These are phyloP conservation scores for Leccinum imitatum DNA, from an alignment of 768 basidiomycete genomes.

Conservation along the genomic window DNA sequence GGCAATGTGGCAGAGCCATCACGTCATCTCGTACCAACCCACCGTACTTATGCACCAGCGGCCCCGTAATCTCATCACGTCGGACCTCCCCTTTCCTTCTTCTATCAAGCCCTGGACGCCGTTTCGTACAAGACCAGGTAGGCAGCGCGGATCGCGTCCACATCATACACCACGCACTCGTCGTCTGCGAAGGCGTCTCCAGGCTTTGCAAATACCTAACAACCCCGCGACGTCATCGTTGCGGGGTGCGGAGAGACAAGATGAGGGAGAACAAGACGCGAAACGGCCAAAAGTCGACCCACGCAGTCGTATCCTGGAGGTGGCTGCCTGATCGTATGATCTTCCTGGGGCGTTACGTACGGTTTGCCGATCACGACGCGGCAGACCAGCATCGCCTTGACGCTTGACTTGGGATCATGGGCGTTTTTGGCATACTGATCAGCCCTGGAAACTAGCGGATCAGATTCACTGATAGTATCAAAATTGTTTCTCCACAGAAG, in stretches of 20 bases:
- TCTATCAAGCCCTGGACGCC: neutral
- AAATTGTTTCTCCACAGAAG: neutral
- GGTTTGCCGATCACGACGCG: constrained; percentile 22
- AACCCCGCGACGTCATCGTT: neutral
- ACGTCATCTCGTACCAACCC: neutral
- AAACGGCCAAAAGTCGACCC: neutral
- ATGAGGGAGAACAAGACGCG: neutral
- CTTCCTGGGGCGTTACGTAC: constrained; percentile 7
- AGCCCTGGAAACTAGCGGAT: constrained; percentile 15
- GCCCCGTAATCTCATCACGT: neutral
- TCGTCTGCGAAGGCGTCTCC: constrained; percentile 18
- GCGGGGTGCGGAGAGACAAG: too few species aligned
- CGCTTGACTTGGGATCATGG: constrained; percentile 6
- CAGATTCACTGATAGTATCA: neutral
- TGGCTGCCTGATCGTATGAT: constrained; percentile 12
- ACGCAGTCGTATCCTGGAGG: constrained; percentile 25
- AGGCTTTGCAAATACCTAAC: constrained; percentile 17
- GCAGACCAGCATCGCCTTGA: constrained; percentile 25
- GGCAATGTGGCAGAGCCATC: neutral
- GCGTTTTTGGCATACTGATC: constrained; percentile 17
- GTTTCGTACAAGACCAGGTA: constrained; percentile 26
- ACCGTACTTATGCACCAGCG: too few species aligned
- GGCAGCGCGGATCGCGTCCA: constrained; percentile 24
- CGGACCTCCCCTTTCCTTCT: neutral
- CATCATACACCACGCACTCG: constrained; percentile 28